Evolutionary conservation across 768 basidiomycete species (phyloP), one percentile per base, ranked within the genome.

Genomic region (Amanita polypyramis): DNA sequence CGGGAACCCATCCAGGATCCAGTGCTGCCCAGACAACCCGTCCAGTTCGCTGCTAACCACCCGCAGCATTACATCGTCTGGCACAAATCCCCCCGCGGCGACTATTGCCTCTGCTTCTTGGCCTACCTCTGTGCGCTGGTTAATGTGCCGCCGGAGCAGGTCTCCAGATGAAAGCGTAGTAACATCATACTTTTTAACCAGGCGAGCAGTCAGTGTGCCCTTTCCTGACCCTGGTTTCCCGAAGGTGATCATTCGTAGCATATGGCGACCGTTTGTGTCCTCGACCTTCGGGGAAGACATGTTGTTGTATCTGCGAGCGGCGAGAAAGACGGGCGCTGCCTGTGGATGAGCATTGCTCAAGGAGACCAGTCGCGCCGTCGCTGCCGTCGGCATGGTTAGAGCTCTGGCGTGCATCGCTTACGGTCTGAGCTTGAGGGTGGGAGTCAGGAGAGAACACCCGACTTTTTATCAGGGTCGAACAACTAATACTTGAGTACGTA

Each of bases 1-100:
- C 44, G 93, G 93, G 58, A 95, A 94, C 23, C 93, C 93, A 55
- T 95, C 93, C 37, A 94, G 63, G 53, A 95, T 85, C 92, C 92
- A 94, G 58, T 87, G 82, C 86, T 92, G 52, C 20, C 30, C 29
- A 29, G 30, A 72, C 43, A 88, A 66, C 12, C 61, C 56, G 54
- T 85, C 79, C 14, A 94, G 71, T 58, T 83, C 85, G 63, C 70
- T 77, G 32, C 81, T 76, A 35, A 93, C 76, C 23, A 94, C 74
- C 55, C 77, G 76, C 52, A 92, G 68, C 72, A 95, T 82, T 47
- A 91, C 62, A 35, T 87, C 80, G 61, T 93, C 90, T 0, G 85
- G 79, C 5, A 93, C 62, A 11, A 94, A 68, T 7, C 74, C 83
- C 19, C 92, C 92, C 12, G 73, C 69, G 6, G 87, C 85, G 23